Evolutionary conservation across 2,329 filamentous ascomycete species (phyloP).

Genomic region (Domatiomyces globalis): DNA sequence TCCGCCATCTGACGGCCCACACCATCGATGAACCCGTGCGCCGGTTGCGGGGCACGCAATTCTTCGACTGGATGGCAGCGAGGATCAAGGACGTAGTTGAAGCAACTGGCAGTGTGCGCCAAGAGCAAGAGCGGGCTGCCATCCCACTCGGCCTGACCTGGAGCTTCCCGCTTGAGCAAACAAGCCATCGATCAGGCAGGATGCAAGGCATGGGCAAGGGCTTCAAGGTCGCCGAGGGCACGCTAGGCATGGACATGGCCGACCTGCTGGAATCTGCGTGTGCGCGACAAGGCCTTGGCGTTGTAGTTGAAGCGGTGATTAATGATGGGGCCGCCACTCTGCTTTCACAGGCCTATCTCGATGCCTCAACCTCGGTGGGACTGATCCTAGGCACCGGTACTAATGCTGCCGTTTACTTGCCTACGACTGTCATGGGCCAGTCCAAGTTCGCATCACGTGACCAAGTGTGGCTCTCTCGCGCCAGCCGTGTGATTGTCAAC

Average conservation of each 20-base stretch:
- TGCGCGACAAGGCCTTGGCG: conserved; percentile 38
- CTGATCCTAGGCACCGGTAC: conserved; percentile 52
- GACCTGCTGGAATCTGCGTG: conserved; percentile 47
- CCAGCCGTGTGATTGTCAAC: conserved; percentile 50
- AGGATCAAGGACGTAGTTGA: conserved; percentile 31
- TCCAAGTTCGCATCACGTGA: conserved; percentile 44
- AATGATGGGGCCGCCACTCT: conserved; percentile 51
- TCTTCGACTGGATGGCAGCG: conserved; percentile 55
- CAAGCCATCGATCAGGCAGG: conserved; percentile 42
- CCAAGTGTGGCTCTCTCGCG: conserved; percentile 40
- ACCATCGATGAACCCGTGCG: conserved; percentile 44
- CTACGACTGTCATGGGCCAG: conserved; percentile 38
- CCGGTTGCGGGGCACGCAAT: conserved; percentile 39
- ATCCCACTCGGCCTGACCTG: conserved; percentile 49
- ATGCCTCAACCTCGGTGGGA: conserved; percentile 47
- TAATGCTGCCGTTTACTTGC: conserved; percentile 50
- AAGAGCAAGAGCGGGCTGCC: conserved; percentile 26
- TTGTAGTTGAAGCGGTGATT: conserved; percentile 47
- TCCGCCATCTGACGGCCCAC: conserved; percentile 40
- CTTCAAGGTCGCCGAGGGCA: conserved; percentile 45
- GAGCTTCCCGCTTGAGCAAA: conserved; percentile 55
- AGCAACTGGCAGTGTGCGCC: conserved; percentile 24
- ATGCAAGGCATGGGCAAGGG: conserved; percentile 53
- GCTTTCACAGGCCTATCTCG: conserved; percentile 47
- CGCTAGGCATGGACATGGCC: conserved; percentile 45